Conservation (phyloP, 352 stramenopile species). For the Globisporangium parvum region DNA sequence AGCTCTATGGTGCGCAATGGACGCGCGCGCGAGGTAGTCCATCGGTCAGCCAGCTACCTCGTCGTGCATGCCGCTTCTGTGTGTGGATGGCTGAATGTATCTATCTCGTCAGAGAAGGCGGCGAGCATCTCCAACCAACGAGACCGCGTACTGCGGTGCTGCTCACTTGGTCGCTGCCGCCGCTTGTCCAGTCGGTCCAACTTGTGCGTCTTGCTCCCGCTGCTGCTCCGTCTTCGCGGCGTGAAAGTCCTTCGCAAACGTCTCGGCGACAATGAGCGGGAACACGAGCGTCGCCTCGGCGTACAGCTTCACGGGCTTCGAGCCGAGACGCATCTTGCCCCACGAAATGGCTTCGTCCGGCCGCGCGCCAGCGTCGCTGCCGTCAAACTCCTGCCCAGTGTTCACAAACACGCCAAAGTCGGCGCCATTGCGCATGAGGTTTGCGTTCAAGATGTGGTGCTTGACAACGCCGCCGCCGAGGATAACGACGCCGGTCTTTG, state of each 20-base stretch:
- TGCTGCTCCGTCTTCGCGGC: constrained; percentile 26
- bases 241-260: constrained; percentile 96
- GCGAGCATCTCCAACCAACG: no score
- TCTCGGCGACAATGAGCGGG: constrained; percentile 98
- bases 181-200: no score
- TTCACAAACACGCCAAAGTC: constrained; percentile 99
- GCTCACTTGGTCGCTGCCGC: background rate
- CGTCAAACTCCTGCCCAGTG: constrained; percentile 98
- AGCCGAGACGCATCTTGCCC: constrained; percentile 96
- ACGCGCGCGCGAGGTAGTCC: no score
- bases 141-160: background rate
- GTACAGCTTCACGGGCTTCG: constrained; percentile 96
- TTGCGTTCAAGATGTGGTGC: constrained; percentile 99
- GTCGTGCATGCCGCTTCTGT: no score
- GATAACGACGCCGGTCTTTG: constrained; percentile 97
- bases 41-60: no score
- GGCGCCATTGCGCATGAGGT: constrained; percentile 99
- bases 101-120: no score
- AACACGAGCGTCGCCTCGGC: constrained; percentile 98
- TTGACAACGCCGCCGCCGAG: constrained; percentile 97
- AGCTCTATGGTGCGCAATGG: no score
- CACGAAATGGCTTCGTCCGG: constrained; percentile 99
- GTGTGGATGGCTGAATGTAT: no score
- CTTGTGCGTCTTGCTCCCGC: constrained; percentile 1
- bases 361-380: constrained; percentile 95